A percentile compares a stretch with the other conserved stretches of the same genome.
Evolutionary conservation across 2,329 filamentous ascomycete species (phyloP).

Genomic region (Colletotrichum sojae): DNA sequence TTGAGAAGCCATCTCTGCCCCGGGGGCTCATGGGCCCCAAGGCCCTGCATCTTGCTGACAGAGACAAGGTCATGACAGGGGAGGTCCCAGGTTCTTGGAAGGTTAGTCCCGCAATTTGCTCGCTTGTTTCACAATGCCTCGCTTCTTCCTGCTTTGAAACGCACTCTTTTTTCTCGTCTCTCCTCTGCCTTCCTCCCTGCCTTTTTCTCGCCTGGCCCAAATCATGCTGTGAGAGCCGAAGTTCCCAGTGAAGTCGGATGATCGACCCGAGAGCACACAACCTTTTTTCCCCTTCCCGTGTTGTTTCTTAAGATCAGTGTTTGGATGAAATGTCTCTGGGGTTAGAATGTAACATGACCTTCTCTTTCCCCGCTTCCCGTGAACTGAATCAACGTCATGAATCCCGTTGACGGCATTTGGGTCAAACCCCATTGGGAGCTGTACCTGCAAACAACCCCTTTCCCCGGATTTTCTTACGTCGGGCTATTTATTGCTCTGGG

Average conservation of each 20-base stretch:
- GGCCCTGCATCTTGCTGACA: not conserved
- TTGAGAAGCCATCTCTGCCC: too few relatives aligned
- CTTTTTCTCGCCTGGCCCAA: too few relatives aligned
- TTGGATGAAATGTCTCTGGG: constrained; percentile 6
- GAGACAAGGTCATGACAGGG: not conserved
- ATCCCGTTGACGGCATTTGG: constrained; percentile 7
- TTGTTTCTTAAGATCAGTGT: constrained; percentile 7
- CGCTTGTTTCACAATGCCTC: constrained; percentile 29
- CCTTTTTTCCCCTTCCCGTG: not conserved
- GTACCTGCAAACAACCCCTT: not conserved
- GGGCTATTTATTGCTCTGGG: too few relatives aligned
- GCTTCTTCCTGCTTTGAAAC: constrained; percentile 22
- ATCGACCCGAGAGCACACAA: constrained; percentile 28
- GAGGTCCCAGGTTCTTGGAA: constrained; percentile 24
- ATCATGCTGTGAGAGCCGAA: not conserved
- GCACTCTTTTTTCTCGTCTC: constrained; percentile 8
- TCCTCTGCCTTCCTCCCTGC: not conserved
- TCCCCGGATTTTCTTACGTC: constrained; percentile 25
- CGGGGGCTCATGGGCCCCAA: not conserved
- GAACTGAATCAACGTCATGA: not conserved
- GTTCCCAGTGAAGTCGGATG: constrained; percentile 23
- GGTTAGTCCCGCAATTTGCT: constrained; percentile 23
- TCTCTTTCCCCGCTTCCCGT: not conserved
- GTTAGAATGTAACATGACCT: constrained; percentile 6
- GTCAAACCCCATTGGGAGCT: constrained; percentile 4